These are phyloP conservation scores for Papiliotrema flavescens DNA, from an alignment of 1,284 basidiomycete genomes.

Conservation along the genomic window DNA sequence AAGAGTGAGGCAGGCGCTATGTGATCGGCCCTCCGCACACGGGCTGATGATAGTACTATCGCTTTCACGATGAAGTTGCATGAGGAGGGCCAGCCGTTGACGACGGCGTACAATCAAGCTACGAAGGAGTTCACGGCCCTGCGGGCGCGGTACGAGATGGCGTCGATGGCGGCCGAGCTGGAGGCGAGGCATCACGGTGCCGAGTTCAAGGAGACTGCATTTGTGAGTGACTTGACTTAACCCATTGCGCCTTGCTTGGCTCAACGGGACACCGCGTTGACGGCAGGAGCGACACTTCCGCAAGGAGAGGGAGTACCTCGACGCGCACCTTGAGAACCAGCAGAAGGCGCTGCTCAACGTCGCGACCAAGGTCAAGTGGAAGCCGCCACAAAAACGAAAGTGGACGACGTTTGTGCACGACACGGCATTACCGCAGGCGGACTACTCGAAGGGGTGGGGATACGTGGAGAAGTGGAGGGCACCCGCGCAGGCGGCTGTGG, in stretches of 20 bases:
- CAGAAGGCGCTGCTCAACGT: background rate
- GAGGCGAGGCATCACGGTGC: constrained; percentile 79
- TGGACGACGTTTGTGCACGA: constrained; percentile 31
- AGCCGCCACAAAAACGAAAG: constrained; percentile 23
- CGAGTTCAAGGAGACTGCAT: constrained; percentile 35
- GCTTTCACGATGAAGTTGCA: constrained; percentile 77
- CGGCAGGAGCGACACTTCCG: constrained; percentile 8
- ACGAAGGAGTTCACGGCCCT: constrained; percentile 83
- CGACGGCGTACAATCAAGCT: constrained; percentile 73
- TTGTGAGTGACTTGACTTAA: constrained; percentile 44
- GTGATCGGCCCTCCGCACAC: no score
- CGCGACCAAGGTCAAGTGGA: constrained; percentile 4
- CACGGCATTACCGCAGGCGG: constrained; percentile 9
- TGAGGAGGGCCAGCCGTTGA: constrained; percentile 62
- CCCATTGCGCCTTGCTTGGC: no score
- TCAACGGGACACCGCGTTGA: no score
- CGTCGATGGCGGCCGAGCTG: constrained; percentile 67
- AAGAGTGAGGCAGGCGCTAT: constrained; percentile 79
- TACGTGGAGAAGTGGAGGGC: constrained; percentile 41
- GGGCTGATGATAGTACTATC: constrained; percentile 59
- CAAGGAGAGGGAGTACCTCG: constrained; percentile 24
- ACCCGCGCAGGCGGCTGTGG: constrained; percentile 8
- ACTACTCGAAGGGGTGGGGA: constrained; percentile 32
- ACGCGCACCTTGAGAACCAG: constrained; percentile 5
- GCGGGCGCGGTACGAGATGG: constrained; percentile 76